Conservation (phyloP, 2,329 filamentous ascomycete species). For the Laburnicola sp. region DNA sequence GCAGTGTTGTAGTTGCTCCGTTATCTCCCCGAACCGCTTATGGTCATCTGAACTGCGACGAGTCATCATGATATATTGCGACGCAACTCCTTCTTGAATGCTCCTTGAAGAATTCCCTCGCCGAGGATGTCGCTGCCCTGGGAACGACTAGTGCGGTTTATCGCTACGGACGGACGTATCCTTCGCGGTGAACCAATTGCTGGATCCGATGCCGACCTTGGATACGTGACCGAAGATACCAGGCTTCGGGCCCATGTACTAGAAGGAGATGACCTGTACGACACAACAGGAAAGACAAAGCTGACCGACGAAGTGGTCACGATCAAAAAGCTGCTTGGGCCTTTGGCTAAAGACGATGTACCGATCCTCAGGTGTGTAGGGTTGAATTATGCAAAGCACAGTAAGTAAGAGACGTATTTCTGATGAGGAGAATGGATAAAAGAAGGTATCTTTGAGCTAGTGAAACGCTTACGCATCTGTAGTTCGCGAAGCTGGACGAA, state of each 20-base stretch:
- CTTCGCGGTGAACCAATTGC: constrained; percentile 48
- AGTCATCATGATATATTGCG: no score
- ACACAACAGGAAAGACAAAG: constrained; percentile 46
- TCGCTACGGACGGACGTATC: constrained; percentile 51
- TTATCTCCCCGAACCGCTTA: no score
- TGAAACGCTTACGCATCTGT: not conserved
- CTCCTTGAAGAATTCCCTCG: no score
- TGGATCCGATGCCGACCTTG: constrained; percentile 8
- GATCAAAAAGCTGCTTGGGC: constrained; percentile 54
- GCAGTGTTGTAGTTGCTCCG: no score
- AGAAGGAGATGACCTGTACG: constrained; percentile 10
- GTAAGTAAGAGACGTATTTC: constrained; percentile 4
- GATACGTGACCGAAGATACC: constrained; percentile 48
- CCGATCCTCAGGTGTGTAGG: constrained; percentile 59
- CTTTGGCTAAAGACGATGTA: constrained; percentile 52
- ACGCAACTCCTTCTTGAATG: no score
- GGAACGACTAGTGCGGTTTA: constrained; percentile 56
- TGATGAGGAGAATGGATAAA: no score
- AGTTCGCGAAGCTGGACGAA: constrained; percentile 54
- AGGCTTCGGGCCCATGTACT: constrained; percentile 55
- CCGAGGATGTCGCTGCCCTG: constrained; percentile 29
- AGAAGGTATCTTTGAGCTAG: no score
- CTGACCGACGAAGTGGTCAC: constrained; percentile 25
- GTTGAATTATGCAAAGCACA: constrained; percentile 60
- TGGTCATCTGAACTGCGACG: no score